These are phyloP conservation scores for Dactylella cylindrospora DNA, from an alignment of 2,329 filamentous ascomycete genomes.

Conservation along the genomic window DNA sequence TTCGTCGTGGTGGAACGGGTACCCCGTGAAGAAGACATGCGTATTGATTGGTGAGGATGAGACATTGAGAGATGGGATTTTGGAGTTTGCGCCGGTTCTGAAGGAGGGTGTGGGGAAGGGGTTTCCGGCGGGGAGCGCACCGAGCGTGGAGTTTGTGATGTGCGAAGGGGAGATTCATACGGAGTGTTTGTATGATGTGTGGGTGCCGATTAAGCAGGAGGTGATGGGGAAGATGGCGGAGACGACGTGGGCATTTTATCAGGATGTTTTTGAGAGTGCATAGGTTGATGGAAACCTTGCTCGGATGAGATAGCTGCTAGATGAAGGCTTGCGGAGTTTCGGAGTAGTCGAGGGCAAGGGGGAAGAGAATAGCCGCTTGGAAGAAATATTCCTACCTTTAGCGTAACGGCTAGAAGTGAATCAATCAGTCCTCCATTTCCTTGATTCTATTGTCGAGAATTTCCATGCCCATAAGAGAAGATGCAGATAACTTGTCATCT, in stretches of 20 bases:
- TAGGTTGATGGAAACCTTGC: slow-evolving; percentile 1
- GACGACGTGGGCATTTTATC: slow-evolving; percentile 21
- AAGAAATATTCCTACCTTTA: no score
- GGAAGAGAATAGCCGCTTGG: no score
- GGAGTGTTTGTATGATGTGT: slow-evolving; percentile 42
- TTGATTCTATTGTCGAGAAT: no score
- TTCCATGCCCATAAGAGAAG: no score
- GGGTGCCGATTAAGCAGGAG: slow-evolving; percentile 7
- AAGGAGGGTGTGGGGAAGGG: slow-evolving; percentile 48
- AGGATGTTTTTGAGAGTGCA: slow-evolving; percentile 15
- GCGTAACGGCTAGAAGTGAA: no score
- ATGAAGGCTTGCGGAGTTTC: no score
- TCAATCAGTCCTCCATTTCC: no score
- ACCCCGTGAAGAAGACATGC: slow-evolving; percentile 57
- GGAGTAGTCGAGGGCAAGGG: no score
- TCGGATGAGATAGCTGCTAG: no score
- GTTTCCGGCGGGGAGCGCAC: slow-evolving; percentile 1
- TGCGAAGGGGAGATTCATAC: slow-evolving; percentile 42
- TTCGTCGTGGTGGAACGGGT: slow-evolving; percentile 59
- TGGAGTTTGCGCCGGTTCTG: slow-evolving; percentile 57
- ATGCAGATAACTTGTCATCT: no score
- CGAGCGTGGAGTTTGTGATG: slow-evolving; percentile 24
- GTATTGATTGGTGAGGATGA: slow-evolving; percentile 61
- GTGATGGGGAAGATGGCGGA: slow-evolving; percentile 35
- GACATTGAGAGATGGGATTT: slow-evolving; percentile 61